These are phyloP conservation scores for Chaetomium sp. DNA, from an alignment of 2,329 filamentous ascomycete species.

Conservation along the genomic window DNA sequence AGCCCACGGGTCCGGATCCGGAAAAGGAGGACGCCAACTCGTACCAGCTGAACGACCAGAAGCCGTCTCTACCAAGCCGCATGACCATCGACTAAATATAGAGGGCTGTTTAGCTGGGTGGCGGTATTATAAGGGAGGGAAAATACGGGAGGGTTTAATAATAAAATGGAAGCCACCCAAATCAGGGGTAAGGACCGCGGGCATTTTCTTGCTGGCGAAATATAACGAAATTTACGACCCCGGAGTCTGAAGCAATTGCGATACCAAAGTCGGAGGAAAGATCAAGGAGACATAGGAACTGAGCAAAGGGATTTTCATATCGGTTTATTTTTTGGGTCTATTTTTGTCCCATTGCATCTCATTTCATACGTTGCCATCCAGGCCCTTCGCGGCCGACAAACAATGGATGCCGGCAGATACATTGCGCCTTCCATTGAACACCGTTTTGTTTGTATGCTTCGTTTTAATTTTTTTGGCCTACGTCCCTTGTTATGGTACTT, in stretches of 20 bases:
- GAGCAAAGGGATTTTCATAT: background rate
- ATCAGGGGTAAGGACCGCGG: too few species aligned
- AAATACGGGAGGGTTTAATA: background rate
- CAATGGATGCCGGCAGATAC: too few species aligned
- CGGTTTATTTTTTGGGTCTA: background rate
- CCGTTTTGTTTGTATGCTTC: too few species aligned
- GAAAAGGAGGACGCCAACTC: constrained; percentile 53
- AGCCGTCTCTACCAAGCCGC: constrained; percentile 46
- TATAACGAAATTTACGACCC: constrained; percentile 17
- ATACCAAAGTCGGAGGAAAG: background rate
- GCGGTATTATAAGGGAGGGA: background rate
- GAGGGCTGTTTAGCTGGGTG: background rate
- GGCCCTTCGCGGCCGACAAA: too few species aligned
- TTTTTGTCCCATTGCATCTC: too few species aligned
- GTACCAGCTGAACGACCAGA: constrained; percentile 51
- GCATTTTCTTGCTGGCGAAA: background rate
- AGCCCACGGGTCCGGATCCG: constrained; percentile 38
- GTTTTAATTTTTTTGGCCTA: too few species aligned
- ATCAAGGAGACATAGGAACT: background rate
- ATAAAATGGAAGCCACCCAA: too few species aligned
- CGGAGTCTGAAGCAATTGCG: background rate
- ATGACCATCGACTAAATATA: constrained; percentile 55
- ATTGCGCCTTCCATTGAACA: too few species aligned
- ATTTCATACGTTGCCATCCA: too few species aligned
- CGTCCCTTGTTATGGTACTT: too few species aligned